Base-by-base conservation (phyloP, 495 filamentous ascomycete species). In the Tuber umbilicatum region DNA sequence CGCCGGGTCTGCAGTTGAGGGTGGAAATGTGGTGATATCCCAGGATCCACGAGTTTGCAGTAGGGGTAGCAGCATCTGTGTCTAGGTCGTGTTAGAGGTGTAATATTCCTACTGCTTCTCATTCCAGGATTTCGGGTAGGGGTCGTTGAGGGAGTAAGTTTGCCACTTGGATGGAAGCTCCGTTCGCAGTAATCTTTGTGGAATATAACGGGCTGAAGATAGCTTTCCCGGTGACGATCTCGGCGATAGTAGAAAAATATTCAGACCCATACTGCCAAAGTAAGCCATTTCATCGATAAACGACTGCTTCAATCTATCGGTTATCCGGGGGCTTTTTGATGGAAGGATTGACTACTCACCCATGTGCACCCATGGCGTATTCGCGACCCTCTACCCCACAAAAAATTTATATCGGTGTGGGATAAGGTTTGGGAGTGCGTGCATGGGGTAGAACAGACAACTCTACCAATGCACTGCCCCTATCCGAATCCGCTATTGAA, bases 281-380 rank as follows among this genome's bases (percentile, higher is more conserved):
- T 74, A 79, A 23, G 79, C 79, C 67, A 68, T 40, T 69, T 73
- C 76, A 19, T 69, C 71, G 67, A 50, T 77, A 40, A 74, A 77
- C 35, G 60, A 43, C 79, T 70, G 81, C 39, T 76, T 78, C 27
- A 80, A 42, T 19, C 41, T 39, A 55, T 78, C 79, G 40, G 50
- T 41, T 1, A 4, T 80, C 67, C 38, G 45, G 19, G 60, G 45
- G 50, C 73, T 42, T 40, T 74, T 76, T 17, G 76, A 75, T 27
- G 79, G 79, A 6, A 81, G 39, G 42, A 81, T 71, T 14, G 79
- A 81, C 73, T 81, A 79, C 17, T 70, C 50, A 23, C 80, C 80
- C n/a, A 82, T 71, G 31, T n/a, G n/a, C n/a, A n/a, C n/a, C n/a
- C n/a, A n/a, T n/a, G n/a, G n/a, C n/a, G n/a, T n/a, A n/a, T n/a